Base-by-base conservation (phyloP, 305 asterid species). In the Fraxinus angustifolia region DNA sequence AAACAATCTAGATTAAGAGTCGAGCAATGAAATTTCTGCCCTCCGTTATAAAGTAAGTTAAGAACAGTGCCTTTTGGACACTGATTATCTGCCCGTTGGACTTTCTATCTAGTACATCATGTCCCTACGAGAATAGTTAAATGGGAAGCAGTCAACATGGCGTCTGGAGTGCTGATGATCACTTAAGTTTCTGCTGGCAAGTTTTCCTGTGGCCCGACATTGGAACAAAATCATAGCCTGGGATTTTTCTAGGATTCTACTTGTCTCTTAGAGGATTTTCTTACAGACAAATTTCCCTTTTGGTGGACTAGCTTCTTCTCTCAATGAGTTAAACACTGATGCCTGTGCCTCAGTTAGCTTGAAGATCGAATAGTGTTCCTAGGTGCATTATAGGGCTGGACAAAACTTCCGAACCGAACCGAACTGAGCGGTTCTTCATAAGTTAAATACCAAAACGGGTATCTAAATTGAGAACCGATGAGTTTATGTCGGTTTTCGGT, bases 1-100 rank as follows among this genome's bases (percentile, higher is more conserved):
- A 77, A 65, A 80, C 83, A 73, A 62, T 79, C 76, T 70, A 76
- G 81, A 75, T 79, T 34, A 38, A 78, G 81, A 82, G 86, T 73
- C 62, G 85, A 83, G 65, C 83, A 33, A 74, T 45, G 58, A 50
- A 80, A 62, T 78, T 83, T 78, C 48, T 78, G 73, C 76, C 34
- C 36, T 33, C 17, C 77, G 81, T 72, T 75, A 53, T 62, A 73
- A 76, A 75, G 73, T 83, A 83, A 78, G 38, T 31, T 53, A 21
- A 68, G 75, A 21, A 73, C 60, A 33, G 33, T 58, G 75, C 68
- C 53, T 34, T 71, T 73, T 72, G 82, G 84, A 36, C 77, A 28
- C 83, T 74, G 70, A 78, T 56, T 83, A 60, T 77, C 70, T 58
- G 78, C 58, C 58, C 73, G 56, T 78, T 78, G 65, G 81, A 70